These are phyloP conservation scores for Oryza nivara DNA, from an alignment of 176 grass and related monocot species.

Conservation along the genomic window DNA sequence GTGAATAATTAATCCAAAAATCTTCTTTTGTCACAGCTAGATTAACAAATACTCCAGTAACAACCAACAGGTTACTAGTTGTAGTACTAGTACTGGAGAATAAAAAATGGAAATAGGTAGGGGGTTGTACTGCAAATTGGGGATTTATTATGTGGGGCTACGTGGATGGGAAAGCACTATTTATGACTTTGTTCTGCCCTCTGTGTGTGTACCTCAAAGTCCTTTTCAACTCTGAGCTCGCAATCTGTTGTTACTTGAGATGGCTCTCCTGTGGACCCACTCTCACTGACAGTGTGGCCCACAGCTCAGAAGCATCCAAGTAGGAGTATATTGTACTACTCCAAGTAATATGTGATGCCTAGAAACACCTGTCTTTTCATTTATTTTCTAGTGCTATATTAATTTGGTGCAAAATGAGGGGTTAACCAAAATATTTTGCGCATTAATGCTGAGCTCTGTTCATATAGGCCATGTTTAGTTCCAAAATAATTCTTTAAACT, in stretches of 20 bases:
- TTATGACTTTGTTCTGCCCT: constrained; percentile 3
- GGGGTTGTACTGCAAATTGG: not conserved
- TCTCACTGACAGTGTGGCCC: constrained; percentile 6
- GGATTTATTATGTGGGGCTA: constrained; percentile 1
- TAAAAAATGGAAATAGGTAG: not conserved
- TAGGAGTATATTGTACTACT: not conserved
- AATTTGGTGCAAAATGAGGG: not conserved
- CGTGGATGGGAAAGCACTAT: not conserved
- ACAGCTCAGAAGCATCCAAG: not conserved
- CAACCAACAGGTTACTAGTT: not conserved
- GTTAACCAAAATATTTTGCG: no score
- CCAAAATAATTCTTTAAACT: no score
- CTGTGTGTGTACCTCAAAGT: not conserved
- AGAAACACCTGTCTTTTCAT: not conserved
- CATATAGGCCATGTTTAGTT: no score
- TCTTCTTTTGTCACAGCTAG: not conserved
- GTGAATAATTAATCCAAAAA: not conserved
- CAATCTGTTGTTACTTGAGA: not conserved
- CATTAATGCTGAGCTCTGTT: not conserved
- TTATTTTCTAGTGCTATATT: not conserved
- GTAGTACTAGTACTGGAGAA: not conserved
- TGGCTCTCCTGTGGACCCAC: not conserved
- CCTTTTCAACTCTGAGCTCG: not conserved
- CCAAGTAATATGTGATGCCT: not conserved
- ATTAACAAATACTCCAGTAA: not conserved